Percentiles rank a stretch among this genome's conserved stretches.
These are phyloP conservation scores for Apiospora malaysiana DNA, from an alignment of 2,329 filamentous ascomycete genomes.

Conservation along the genomic window DNA sequence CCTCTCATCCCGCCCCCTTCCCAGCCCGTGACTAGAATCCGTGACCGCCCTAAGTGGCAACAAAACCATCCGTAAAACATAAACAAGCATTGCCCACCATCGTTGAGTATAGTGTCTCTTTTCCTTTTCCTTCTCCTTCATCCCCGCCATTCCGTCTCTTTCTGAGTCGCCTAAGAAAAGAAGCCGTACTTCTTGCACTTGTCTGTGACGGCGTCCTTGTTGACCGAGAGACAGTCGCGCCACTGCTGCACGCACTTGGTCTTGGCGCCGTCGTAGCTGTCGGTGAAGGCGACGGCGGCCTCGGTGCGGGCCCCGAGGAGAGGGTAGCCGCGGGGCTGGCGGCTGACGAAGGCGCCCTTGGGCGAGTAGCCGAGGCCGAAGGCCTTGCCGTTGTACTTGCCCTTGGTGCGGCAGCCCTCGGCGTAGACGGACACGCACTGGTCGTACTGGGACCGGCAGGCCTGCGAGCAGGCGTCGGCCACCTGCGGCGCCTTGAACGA, in stretches of 20 bases:
- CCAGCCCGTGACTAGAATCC: too few species aligned
- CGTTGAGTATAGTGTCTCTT: neutral
- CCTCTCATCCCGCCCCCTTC: neutral
- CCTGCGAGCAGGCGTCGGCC: constrained; percentile 54
- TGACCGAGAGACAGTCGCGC: neutral
- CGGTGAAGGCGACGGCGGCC: neutral
- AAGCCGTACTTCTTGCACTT: constrained; percentile 8
- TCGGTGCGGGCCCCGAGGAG: neutral
- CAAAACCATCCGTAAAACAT: neutral
- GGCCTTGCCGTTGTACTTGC: constrained; percentile 30
- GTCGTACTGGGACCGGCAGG: constrained; percentile 59
- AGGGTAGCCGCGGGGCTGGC: neutral
- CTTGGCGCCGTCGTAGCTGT: constrained; percentile 1
- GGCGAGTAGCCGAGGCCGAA: constrained; percentile 26
- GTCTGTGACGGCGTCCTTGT: neutral
- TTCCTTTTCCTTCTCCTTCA: too few species aligned
- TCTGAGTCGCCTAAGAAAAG: neutral
- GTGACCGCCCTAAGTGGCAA: too few species aligned
- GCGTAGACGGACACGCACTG: constrained; percentile 56
- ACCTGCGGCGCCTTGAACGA: constrained; percentile 47
- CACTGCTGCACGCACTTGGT: constrained; percentile 9
- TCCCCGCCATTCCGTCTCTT: too few species aligned
- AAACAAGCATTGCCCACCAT: constrained; percentile 20
- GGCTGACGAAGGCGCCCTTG: neutral
- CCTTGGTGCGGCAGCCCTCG: constrained; percentile 49